Conservation (phyloP, 306 rosid genomes). For the cucumber (Cucumis sativus) region Cucumber_9930_V3 NC_026657.2:31683501-31684000, state of each 20-base stretch:
- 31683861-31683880: not conserved
- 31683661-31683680: constrained; percentile 77
- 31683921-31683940: constrained; percentile 76
- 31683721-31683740: constrained; percentile 73
- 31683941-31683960: constrained; percentile 50
- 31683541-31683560: constrained; percentile 69
- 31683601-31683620: constrained; percentile 76
- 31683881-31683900: not conserved
- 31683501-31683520: constrained; percentile 86
- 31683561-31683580: constrained; percentile 61
- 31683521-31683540: constrained; percentile 72
- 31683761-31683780: constrained; percentile 82
- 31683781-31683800: constrained; percentile 37
- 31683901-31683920: constrained; percentile 69
- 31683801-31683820: constrained; percentile 4
- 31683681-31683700: constrained; percentile 79
- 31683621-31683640: constrained; percentile 83
- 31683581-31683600: constrained; percentile 59
- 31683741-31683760: constrained; percentile 89
- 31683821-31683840: not conserved
- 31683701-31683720: constrained; percentile 43
- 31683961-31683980: constrained; percentile 56
- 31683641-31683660: constrained; percentile 78
- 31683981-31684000: constrained; percentile 70
- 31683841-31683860: not conserved